Base-by-base conservation (phyloP, 352 stramenopile genomes). In the Phytophthora fragariae region DNA sequence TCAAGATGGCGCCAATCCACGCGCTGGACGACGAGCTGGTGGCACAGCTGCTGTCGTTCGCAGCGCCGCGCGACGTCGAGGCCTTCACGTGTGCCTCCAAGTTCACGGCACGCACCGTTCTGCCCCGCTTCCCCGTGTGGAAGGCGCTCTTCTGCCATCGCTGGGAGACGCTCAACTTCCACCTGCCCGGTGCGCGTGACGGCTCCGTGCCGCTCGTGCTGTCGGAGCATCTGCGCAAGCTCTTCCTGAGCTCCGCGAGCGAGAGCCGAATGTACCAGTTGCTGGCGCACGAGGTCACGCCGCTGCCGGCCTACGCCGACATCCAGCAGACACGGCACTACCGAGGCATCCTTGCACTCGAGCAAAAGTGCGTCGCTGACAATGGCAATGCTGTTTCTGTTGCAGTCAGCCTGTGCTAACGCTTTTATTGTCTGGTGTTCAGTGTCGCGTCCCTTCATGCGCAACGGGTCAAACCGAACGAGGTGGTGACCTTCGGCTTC, bases 91-190 rank as follows among this genome's bases (percentile, higher is more conserved):
- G 67, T 33, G 75, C 75, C 37, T 79, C 70, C 62, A 76, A 74
- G 62, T 79, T 78, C 53, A 72, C 63, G 17, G 67, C 66, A 33
- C 54, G 62, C 53, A 49, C 35, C 2, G 75, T 81, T 14, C 62
- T 81, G 55, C 75, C 75, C 39, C 71, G 53, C 54, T 81, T 81
- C 56, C 75, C 75, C 37, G 67, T 81, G 19, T 81, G 75, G 75
- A 68, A 74, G 27, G 49, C 67, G 55, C 62, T 81, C 24, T 81
- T 79, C 75, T 74, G 66, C 35, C 67, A 70, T 21, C 75, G 67
- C 47, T 81, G 75, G 75, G 71, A 76, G 59, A 72, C 70, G 37
- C 65, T 81, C 55, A 81, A 81, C 71, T 81, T 79, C 62, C 53
- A 57, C 24, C 50, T 81, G 49, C 62, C 66, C 0, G 75, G 75